Percentiles rank a stretch among this genome's conserved stretches.
These are phyloP conservation scores for Ascobolus immersus DNA, from an alignment of 495 filamentous ascomycete species.

Conservation along the genomic window DNA sequence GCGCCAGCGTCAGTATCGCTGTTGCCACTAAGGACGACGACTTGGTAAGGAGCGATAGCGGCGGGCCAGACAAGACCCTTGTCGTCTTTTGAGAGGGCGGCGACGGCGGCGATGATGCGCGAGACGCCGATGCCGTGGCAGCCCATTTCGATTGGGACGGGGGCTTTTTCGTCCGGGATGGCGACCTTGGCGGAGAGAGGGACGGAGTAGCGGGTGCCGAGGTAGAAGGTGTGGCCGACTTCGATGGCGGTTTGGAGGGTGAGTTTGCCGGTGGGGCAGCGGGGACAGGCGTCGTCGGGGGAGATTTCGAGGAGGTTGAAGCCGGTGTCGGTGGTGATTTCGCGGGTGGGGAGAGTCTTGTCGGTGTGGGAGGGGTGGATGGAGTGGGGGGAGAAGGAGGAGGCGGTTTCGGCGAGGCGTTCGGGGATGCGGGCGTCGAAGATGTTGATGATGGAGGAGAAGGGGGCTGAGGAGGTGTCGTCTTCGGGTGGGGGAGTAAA, in stretches of 20 bases:
- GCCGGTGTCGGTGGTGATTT: conserved; percentile 9
- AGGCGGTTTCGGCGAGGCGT: conserved; percentile 9
- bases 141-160: conserved; percentile 59
- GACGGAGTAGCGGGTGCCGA: conserved; percentile 66
- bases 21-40: conserved; percentile 33
- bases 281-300: conserved; percentile 44
- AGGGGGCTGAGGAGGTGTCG: conserved; percentile 22
- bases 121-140: conserved; percentile 91
- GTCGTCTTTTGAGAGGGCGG: conserved; percentile 41
- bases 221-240: conserved; percentile 81
- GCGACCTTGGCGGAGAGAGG: conserved; percentile 37
- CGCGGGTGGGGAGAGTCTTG: conserved; percentile 3
- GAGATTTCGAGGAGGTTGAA: conserved; percentile 37
- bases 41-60: conserved; percentile 64
- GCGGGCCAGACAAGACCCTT: conserved; percentile 74
- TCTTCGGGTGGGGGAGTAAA: conserved; percentile 48
- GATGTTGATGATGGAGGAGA: conserved; percentile 24
- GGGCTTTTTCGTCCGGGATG: conserved; percentile 6
- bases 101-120: conserved; percentile 66
- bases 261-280: conserved; percentile 38
- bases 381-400: conserved; percentile 14
- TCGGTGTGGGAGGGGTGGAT: conserved; percentile 15
- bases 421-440: conserved; percentile 24
- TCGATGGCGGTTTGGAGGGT: conserved; percentile 51
- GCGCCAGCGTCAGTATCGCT: conserved; percentile 26